Evolutionary conservation across 805 yeast species (phyloP), one percentile per base, ranked within the genome.

Genomic region (Saturnispora hagleri): DNA sequence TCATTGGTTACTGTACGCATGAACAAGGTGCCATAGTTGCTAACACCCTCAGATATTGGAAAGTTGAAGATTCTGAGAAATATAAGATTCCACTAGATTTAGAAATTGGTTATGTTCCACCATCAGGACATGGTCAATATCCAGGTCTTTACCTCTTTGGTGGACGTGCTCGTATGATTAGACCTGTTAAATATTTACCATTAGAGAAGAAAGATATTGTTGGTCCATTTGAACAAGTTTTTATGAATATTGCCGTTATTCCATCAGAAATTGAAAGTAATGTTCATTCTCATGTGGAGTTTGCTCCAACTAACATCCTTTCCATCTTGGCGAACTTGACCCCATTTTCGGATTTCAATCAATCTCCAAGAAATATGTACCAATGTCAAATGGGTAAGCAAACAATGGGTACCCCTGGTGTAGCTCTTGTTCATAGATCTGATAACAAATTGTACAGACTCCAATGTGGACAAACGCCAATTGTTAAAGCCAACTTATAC

Each of bases 341-440:
- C 1, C 99, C 99, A 59, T 93, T 89, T 68, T 90, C 98, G 1
- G 99, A 93, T 69, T 93, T 93, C 75, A 93, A 93, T 71, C 99
- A 93, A 75, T 90, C 97, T 27, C 99, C 99, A 64, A 86, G 99
- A 81, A 93, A 93, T 69, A 93, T 93, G 98, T 93, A 93, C 69
- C 99, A 93, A 74, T 93, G 99, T 73, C 99, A 93, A 77, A 93
- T 93, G 99, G 98, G 97, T 81, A 93, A 93, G 73, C 99, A 93
- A 75, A 91, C 99, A 20, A 93, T 93, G 99, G 99, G 99, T 71
- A 93, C 99, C 4, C 99, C 99, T 8, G 98, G 98, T 72, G 96
- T 93, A 57, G 98, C 95, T 0, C 74, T 91, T 51, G 79, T 74
- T 44, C 96, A 89, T 69, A 80, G 99, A 69, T 86, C 96, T 1